A percentile compares a stretch with the other conserved stretches of the same genome.
Conservation (phyloP, 345 rosid genomes). For the Euphorbia lathyris region DNA sequence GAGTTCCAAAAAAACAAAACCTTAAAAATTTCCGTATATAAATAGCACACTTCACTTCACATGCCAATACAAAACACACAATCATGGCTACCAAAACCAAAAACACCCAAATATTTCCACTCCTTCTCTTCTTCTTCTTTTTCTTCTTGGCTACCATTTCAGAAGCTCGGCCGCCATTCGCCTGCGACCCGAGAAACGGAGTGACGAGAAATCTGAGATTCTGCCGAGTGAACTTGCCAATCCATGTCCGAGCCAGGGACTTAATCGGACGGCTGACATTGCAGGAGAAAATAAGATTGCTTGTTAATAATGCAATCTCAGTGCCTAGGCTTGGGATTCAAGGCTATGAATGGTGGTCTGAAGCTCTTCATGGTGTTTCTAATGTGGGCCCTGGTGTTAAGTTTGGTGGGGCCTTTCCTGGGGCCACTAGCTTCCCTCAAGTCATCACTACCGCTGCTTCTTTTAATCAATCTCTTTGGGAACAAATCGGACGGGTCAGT, state of each 20-base stretch:
- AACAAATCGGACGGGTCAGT: constrained; percentile 36
- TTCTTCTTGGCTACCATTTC: background rate
- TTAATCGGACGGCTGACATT: constrained; percentile 29
- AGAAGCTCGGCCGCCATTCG: constrained; percentile 21
- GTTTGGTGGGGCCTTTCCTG: constrained; percentile 29
- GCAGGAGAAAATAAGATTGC: constrained; percentile 27
- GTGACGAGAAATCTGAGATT: constrained; percentile 19
- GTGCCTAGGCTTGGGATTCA: constrained; percentile 35
- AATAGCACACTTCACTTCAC: background rate
- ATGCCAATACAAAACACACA: background rate
- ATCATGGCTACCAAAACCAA: constrained; percentile 10
- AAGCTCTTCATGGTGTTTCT: constrained; percentile 37
- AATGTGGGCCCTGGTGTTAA: constrained; percentile 29
- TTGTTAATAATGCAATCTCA: constrained; percentile 29
- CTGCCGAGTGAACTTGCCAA: constrained; percentile 18
- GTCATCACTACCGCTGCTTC: constrained; percentile 37
- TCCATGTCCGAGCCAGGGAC: constrained; percentile 27
- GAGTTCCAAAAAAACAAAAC: constrained; percentile 20
- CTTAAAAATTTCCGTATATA: constrained; percentile 6
- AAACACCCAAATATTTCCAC: background rate
- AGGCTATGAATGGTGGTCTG: constrained; percentile 41
- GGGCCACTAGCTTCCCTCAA: constrained; percentile 36
- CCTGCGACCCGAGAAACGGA: constrained; percentile 26
- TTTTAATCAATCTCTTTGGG: constrained; percentile 30
- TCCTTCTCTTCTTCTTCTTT: background rate